These are phyloP conservation scores for Pharus latifolius DNA, from an alignment of 176 grass and related monocot genomes.

Conservation along the genomic window DNA sequence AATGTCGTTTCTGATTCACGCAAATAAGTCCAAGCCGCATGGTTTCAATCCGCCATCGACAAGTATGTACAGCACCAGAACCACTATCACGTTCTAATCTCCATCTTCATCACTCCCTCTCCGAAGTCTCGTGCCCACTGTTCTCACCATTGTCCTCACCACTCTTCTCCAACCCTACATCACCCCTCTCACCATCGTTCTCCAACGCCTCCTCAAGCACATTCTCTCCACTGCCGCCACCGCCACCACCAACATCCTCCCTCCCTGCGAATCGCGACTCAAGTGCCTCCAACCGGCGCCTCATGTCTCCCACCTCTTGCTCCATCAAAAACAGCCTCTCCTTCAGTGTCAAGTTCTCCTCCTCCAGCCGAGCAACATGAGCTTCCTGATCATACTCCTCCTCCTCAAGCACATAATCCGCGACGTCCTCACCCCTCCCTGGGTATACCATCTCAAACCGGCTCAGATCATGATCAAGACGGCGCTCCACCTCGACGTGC, in stretches of 20 bases:
- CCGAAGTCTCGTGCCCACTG: too few species aligned
- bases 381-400: slow-evolving; percentile 54
- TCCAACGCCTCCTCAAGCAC: slow-evolving; percentile 6
- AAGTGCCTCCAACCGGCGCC: slow-evolving; percentile 31
- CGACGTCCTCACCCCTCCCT: slow-evolving; percentile 2
- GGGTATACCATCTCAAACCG: slow-evolving; percentile 95
- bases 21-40: neutral
- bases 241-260: neutral
- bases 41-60: neutral
- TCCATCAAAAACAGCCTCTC: slow-evolving; percentile 91
- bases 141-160: too few species aligned
- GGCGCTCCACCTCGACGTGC: slow-evolving; percentile 80
- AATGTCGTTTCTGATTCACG: neutral
- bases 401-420: slow-evolving; percentile 19
- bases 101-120: neutral
- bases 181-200: too few species aligned
- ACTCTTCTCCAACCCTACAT: too few species aligned
- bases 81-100: neutral
- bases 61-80: slow-evolving; percentile 26
- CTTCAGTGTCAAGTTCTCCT: slow-evolving; percentile 85
- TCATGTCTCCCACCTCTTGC: slow-evolving; percentile 69
- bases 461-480: slow-evolving; percentile 84
- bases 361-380: slow-evolving; percentile 52
- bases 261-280: slow-evolving; percentile 19
- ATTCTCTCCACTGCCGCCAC: neutral